These are phyloP conservation scores for Candida gigantensis DNA, from an alignment of 1,139 yeast species.

Conservation along the genomic window DNA sequence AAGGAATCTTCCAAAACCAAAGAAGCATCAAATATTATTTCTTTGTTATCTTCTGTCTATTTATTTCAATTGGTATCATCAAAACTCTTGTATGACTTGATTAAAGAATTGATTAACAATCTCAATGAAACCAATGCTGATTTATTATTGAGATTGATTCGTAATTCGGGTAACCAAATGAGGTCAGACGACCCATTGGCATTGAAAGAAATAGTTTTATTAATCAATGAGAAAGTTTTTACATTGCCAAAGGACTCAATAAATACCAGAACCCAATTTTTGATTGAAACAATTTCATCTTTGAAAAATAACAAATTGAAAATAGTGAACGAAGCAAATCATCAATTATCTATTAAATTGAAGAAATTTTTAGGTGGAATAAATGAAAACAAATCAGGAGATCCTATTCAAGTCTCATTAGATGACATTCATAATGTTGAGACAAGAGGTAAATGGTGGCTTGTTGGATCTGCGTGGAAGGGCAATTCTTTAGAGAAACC, in stretches of 20 bases:
- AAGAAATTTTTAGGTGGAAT: conserved; percentile 66
- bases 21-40: conserved; percentile 68
- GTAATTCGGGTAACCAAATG: conserved; percentile 80
- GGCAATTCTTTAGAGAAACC: conserved; percentile 44
- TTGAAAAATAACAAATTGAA: conserved; percentile 83
- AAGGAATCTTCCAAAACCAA: conserved; percentile 39
- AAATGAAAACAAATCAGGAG: conserved; percentile 49
- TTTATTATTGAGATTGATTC: conserved; percentile 66
- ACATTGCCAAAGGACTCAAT: conserved; percentile 31
- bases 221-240: conserved; percentile 51
- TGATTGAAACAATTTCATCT: conserved; percentile 82
- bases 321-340: conserved; percentile 47
- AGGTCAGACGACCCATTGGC: conserved; percentile 89
- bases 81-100: conserved; percentile 73
- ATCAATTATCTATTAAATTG: conserved; percentile 55
- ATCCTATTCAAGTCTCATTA: conserved; percentile 81
- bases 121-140: conserved; percentile 78
- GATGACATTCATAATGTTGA: conserved; percentile 79
- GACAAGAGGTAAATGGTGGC: conserved; percentile 96
- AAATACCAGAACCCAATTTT: conserved; percentile 72
- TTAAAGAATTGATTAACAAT: conserved; percentile 54
- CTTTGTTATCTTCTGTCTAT: conserved; percentile 75
- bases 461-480: conserved; percentile 97
- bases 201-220: conserved; percentile 71
- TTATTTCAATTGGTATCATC: conserved; percentile 76